Evolutionary conservation across 495 filamentous ascomycete genomes (phyloP), one percentile per base, ranked within the genome.

Genomic region (Viridothelium virens): DNA sequence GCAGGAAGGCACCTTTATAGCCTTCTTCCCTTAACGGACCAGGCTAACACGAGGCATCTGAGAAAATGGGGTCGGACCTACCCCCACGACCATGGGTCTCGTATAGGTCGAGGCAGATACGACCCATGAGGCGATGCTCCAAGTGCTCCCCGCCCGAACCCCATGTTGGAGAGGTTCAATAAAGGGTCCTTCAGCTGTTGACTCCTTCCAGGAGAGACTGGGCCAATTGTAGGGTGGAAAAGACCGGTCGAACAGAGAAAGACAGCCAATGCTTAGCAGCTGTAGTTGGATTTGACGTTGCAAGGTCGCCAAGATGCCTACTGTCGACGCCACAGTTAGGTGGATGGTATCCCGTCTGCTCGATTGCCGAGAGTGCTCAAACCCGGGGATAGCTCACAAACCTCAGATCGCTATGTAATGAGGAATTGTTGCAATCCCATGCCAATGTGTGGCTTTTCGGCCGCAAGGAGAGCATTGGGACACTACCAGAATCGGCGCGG

Each of bases 11-110:
- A 59, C 41, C 36, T 36, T 59, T 59, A 59, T 59, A 59, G 5
- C 53, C 4, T 59, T 59, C 53, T 59, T 14, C 18, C 5, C 31
- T 36, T 34, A 18, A 33, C 53, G 7, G 31, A 7, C 53, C 18
- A 59, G 5, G 53, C 53, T 36, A 5, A 59, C 53, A 59, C 25
- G 53, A 59, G 53, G 31, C 14, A 59, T 59, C 31, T 59, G 18
- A 34, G 18, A 33, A 33, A 7, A 34, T 36, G 53, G 31, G 31
- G 14, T 36, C 31, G 53, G 5, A 59, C 36, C 53, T 34, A 34
- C 14, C 31, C 53, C 6, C 31, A 59, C 53, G 31, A 10, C 53
- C 31, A 36, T 38, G 53, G 31, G 36, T 59, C 31, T 59, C 53
- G 53, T 59, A 59, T 59, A 59, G 18, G 0, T 9, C 31, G 2